Evolutionary conservation across 2,329 filamentous ascomycete species (phyloP), one percentile per base, ranked within the genome.

Genomic region (Sarocladium brachiariae): DNA sequence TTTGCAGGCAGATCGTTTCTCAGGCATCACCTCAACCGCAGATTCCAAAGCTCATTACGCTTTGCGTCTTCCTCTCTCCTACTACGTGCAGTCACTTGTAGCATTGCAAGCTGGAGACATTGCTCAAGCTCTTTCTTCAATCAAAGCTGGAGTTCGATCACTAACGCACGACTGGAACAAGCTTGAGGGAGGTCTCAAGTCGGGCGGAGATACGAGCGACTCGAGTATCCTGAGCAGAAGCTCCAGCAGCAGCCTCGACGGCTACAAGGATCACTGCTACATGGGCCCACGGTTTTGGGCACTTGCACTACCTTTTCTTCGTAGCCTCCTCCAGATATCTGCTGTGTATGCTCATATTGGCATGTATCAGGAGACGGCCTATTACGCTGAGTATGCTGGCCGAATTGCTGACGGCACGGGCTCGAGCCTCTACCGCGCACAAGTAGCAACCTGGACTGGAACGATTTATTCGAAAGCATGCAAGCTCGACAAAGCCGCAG

Each of bases 281-380:
- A 57, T 63, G 39, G 49, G 70, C 1, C 82, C 89, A 1, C 76
- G 80, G 2, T 90, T 92, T 59, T 97, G 92, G 92, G 75, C 78
- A 5, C 73, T 96, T 18, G 83, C 93, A 7, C 79, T 81, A 24
- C 82, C 85, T 1, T 75, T 96, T 18, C 84, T 90, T 58, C 77
- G 80, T 25, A 81, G 83, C 51, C 72, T 95, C 13, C 68, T 84
- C 53, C 84, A 90, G 52, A 77, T 96, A 2, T 89, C 89, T 0
- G 77, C 78, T 3, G 73, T 95, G 1, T 96, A 91, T 58, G 82
- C 86, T 1, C 86, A 95, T 56, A 80, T 93, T 55, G 93, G 93
- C 24, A 79, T 95, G 68, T 89, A 90, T 56, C 84, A 89, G 53
- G 92, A 97, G 64, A 92, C 92, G 2, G 70, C 92, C 1, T 93